Percentiles rank a stretch among this genome's conserved stretches.
These are phyloP conservation scores for Fusarium tupiense DNA, from an alignment of 2,329 filamentous ascomycete genomes.

Conservation along the genomic window DNA sequence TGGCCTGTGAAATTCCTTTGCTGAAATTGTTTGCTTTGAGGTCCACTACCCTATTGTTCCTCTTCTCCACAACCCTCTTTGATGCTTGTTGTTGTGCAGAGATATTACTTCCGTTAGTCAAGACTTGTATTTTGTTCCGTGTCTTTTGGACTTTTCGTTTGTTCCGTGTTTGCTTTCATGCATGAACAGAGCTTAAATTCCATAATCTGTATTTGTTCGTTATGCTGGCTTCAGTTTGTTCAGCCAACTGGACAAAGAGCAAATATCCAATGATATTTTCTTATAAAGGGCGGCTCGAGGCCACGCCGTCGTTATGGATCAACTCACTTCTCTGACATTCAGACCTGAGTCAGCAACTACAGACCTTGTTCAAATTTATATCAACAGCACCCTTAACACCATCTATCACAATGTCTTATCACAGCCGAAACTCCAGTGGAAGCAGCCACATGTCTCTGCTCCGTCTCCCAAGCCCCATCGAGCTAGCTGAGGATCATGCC, in stretches of 20 bases:
- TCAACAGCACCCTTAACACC: accelerated
- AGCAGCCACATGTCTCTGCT: not conserved
- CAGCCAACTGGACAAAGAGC: not conserved
- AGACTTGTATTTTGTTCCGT: accelerated
- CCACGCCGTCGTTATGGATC: accelerated
- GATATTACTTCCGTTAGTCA: accelerated
- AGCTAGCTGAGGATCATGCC: not conserved
- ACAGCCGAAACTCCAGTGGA: not conserved
- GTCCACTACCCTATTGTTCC: accelerated
- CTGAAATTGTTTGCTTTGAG: not conserved
- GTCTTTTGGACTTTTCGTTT: not conserved
- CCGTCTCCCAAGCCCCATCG: not conserved
- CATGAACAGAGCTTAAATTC: not conserved
- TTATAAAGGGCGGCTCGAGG: not conserved
- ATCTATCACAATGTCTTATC: not conserved
- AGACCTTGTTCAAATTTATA: not conserved
- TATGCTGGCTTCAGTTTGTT: too few relatives aligned
- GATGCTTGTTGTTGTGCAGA: accelerated
- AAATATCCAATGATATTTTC: accelerated
- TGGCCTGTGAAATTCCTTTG: accelerated
- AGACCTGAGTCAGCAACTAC: not conserved
- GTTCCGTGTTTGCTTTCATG: not conserved
- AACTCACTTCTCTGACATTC: not conserved
- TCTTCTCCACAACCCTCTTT: too few relatives aligned
- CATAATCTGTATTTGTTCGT: too few relatives aligned